Evolutionary conservation across 306 rosid genomes (phyloP), one percentile per base, ranked within the genome.

Genomic region (Begonia loranthoides): DNA sequence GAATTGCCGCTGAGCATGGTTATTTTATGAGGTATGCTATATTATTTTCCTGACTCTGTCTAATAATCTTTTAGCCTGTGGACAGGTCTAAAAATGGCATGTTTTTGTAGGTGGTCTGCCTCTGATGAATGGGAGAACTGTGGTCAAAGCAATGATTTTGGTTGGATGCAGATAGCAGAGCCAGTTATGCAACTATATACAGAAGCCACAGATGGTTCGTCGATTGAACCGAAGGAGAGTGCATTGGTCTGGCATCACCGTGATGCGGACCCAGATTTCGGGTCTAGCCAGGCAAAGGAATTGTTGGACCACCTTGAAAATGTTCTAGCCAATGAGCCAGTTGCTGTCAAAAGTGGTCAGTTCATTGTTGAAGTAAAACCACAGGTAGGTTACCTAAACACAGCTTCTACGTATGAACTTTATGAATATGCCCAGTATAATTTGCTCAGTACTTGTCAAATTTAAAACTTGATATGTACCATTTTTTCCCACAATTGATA

Each of bases 201-300:
- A 9, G 88, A 80, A 74, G 68, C 88, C 66, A 80, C 88, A 0
- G 88, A 80, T 44, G 88, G 88, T 21, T 80, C 88, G 33, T 41
- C 49, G 45, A 80, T 80, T 51, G 88, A 80, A 66, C 62, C 54
- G 9, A 77, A 80, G 62, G 88, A 77, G 68, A 80, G 84, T 49
- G 88, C 81, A 17, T 52, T 80, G 64, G 88, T 80, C 14, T 80
- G 88, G 88, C 88, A 80, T 56, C 81, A 80, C 59, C 81, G 67
- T n/a, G 88, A 80, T 62, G 88, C 88, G 1, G 88, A 80, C 64
- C 77, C 84, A n/a, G 75, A 63, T 69, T 80, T 80, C 49, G 88
- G 81, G 45, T 71, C 82, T 53, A 49, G 74, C 68, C 88, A 80
- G 65, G 88, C 88, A 46, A 80, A 80, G 68, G 88, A 80, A 68